phyloP scores from a whole-genome alignment of 2,329 filamentous ascomycete species.

The Fusarium sp. region DNA sequence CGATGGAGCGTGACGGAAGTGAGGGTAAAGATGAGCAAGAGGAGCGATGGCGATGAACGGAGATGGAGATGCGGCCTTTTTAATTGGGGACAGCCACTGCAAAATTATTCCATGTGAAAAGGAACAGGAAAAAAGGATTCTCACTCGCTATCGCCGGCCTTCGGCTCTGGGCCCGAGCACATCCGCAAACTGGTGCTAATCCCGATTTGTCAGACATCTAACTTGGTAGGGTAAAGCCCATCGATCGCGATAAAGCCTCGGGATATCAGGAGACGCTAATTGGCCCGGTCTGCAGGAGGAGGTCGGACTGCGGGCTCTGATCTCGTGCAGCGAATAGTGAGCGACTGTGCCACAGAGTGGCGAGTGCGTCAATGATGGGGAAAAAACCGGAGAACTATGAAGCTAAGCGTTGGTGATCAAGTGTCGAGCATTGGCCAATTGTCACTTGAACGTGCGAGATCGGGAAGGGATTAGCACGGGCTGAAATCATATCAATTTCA shows the following conservation, averaged over 20 bases:
- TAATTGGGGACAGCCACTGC: constrained; percentile 27
- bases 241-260: constrained; percentile 48
- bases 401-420: constrained; percentile 37
- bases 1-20: constrained; percentile 26
- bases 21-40: constrained; percentile 35
- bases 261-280: constrained; percentile 34
- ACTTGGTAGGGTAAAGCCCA: constrained; percentile 18
- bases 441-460: constrained; percentile 14
- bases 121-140: constrained; percentile 4
- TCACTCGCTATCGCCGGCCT: constrained; percentile 44
- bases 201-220: constrained; percentile 20
- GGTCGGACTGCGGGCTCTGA: constrained; percentile 17
- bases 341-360: constrained; percentile 44
- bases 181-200: constrained; percentile 18
- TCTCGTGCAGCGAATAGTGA: constrained; percentile 25
- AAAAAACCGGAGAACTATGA: constrained; percentile 37
- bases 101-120: constrained; percentile 47
- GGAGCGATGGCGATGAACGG: constrained; percentile 17
- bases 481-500: constrained; percentile 25
- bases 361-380: constrained; percentile 40
- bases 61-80: constrained; percentile 42
- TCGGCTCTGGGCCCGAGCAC: constrained; percentile 42
- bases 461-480: constrained; percentile 37
- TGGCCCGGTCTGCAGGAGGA: constrained; percentile 44
- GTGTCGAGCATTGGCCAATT: constrained; percentile 28